These are phyloP conservation scores for Friedmanniomyces simplex DNA, from an alignment of 495 filamentous ascomycete species.

Conservation along the genomic window DNA sequence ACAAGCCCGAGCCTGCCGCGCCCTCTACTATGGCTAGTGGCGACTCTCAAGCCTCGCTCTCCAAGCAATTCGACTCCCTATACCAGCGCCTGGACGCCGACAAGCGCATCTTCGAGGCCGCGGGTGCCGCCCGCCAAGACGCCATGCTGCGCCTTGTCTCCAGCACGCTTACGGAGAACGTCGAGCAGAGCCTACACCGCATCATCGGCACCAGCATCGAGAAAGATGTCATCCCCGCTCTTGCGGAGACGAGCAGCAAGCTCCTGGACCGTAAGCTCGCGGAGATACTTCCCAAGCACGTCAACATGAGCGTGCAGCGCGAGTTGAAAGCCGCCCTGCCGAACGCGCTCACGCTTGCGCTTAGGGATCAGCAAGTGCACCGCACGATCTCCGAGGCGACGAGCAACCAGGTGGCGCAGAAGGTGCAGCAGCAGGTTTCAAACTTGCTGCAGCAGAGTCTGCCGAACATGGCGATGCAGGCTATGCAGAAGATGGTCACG, in stretches of 20 bases:
- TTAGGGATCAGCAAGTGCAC: slow-evolving; percentile 60
- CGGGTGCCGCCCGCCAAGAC: slow-evolving; percentile 60
- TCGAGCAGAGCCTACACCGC: slow-evolving; percentile 64
- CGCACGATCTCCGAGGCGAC: slow-evolving; percentile 62
- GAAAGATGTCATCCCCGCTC: slow-evolving; percentile 47
- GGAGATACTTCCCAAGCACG: slow-evolving; percentile 41
- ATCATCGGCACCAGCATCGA: slow-evolving; percentile 61
- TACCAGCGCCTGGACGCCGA: slow-evolving; percentile 56
- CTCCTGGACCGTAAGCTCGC: slow-evolving; percentile 52
- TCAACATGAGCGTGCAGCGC: slow-evolving; percentile 38
- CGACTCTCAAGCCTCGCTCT: slow-evolving; percentile 47
- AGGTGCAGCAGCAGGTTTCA: slow-evolving; percentile 57
- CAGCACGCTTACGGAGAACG: slow-evolving; percentile 77
- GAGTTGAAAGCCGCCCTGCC: slow-evolving; percentile 48
- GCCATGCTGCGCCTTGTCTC: slow-evolving; percentile 79
- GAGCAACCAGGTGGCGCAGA: slow-evolving; percentile 49
- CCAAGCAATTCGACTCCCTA: slow-evolving; percentile 46
- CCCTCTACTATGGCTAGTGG: slow-evolving; percentile 5
- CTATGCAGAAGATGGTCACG: slow-evolving; percentile 47
- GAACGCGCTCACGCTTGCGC: slow-evolving; percentile 44
- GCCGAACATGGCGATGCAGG: slow-evolving; percentile 46
- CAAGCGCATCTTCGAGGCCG: slow-evolving; percentile 51
- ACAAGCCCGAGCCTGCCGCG: background rate
- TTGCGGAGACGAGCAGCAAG: slow-evolving; percentile 28
- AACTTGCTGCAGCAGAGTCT: slow-evolving; percentile 52